phyloP scores from a whole-genome alignment of 331 rosid species.

The Spiraea crenata region DNA sequence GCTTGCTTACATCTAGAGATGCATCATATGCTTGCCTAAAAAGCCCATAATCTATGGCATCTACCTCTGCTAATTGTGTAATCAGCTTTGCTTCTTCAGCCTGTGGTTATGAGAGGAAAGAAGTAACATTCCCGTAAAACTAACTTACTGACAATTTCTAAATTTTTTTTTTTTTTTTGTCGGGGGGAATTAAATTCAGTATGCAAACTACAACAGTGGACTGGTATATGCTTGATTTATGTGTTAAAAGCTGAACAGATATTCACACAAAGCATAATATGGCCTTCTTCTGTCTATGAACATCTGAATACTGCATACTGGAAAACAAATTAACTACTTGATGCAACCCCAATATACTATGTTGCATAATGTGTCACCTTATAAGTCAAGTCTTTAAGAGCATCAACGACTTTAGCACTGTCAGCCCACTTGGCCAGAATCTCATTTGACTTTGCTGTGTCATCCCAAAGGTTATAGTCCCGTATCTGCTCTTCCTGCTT shows the following conservation, averaged over 20 bases:
- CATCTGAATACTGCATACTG: background rate
- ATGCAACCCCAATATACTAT: background rate
- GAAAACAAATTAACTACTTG: background rate
- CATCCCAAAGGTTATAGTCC: conserved; percentile 74
- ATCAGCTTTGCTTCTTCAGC: conserved; percentile 85
- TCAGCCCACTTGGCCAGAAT: conserved; percentile 70
- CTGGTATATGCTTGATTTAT: background rate
- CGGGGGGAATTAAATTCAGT: background rate
- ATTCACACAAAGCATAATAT: background rate
- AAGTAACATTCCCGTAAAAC: conserved; percentile 8
- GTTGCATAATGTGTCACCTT: conserved; percentile 45
- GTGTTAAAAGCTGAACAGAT: background rate
- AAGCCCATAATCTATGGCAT: conserved; percentile 67
- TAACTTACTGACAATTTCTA: background rate
- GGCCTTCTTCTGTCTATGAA: background rate
- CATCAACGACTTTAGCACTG: conserved; percentile 66
- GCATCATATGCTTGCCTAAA: conserved; percentile 77
- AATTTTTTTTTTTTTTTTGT: too few relatives aligned
- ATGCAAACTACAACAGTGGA: background rate
- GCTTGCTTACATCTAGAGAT: conserved; percentile 60
- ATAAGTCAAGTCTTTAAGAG: conserved; percentile 70
- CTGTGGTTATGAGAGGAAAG: conserved; percentile 34
- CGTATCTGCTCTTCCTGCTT: conserved; percentile 68
- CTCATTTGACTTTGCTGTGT: conserved; percentile 62
- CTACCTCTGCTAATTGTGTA: conserved; percentile 62